Evolutionary conservation across 257 asterid species (phyloP), one percentile per base, ranked within the genome.

Genomic region (Leptodermis oblonga): DNA sequence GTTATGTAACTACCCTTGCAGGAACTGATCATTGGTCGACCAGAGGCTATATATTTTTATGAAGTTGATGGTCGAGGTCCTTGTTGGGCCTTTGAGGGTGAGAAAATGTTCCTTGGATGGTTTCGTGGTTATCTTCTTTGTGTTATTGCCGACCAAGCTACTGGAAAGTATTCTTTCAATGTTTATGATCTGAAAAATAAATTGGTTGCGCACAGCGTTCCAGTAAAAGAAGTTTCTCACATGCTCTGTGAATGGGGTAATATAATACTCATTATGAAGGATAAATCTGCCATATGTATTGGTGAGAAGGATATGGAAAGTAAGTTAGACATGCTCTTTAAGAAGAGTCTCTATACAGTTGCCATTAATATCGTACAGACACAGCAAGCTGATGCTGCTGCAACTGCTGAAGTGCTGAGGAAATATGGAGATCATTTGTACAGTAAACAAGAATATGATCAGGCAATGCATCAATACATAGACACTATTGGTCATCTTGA

Each of bases 261-360:
- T 79, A 83, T 93, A 72, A 65, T 86, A 52, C 99, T 90, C 76
- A 77, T 93, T 77, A 88, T 88, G 95, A 85, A 77, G 4, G 96
- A 93, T 75, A 93, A 86, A 76, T 84, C 99, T 9, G 90, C 85
- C 77, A 81, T 90, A 71, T 82, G 89, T 76, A 74, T 88, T 68
- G 92, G 89, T 71, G 99, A 93, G 87, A 93, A 93, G 86, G 99
- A 90, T 79, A 93, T 93, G 99, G 99, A 93, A 74, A 93, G 97
- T 86, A 90, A 93, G 78, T 75, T 90, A 73, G 99, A 90, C 74
- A 81, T 93, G 99, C 97, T 93, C 76, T 93, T 90, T 85, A 93
- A 90, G 89, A 93, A 93, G 79, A 93, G 92, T 75, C 96, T 93
- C 43, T 93, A 93, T 76, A 73, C 92, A 0, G 96, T 93, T 37